Conservation (phyloP, 2,329 filamentous ascomycete species). For the Colletotrichum tabaci region DNA sequence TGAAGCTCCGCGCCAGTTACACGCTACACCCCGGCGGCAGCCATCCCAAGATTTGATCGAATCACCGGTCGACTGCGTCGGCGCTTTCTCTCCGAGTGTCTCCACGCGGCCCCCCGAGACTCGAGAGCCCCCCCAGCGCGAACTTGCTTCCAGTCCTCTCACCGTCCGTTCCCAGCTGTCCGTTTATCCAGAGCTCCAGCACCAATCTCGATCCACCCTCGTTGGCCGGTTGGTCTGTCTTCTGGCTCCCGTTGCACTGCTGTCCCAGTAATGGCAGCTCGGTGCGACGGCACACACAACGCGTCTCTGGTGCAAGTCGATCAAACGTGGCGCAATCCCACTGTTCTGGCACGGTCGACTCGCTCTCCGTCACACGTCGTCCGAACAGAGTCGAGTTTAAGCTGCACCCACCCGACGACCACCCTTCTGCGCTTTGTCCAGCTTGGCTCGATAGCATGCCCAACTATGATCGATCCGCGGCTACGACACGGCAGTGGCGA, state of each 20-base stretch:
- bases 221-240: neutral
- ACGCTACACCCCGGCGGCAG: constrained; percentile 2
- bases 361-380: constrained; percentile 23
- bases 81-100: constrained; percentile 33
- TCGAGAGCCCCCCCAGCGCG: constrained; percentile 1
- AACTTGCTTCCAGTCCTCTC: constrained; percentile 15
- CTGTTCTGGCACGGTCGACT: constrained; percentile 28
- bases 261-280: neutral
- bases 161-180: constrained; percentile 14
- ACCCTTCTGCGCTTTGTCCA: constrained; percentile 27
- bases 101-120: constrained; percentile 27
- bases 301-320: neutral
- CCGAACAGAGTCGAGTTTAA: constrained; percentile 26
- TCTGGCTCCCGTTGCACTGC: neutral
- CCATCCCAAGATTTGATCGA: constrained; percentile 14
- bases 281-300: constrained; percentile 11
- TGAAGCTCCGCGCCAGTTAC: neutral
- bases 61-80: constrained; percentile 2
- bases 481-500: constrained; percentile 31
- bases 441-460: constrained; percentile 30
- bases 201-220: constrained; percentile 21
- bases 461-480: constrained; percentile 40
- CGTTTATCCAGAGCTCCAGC: constrained; percentile 12
- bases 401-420: constrained; percentile 36
- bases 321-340: constrained; percentile 34